Evolutionary conservation across 495 filamentous ascomycete genomes (phyloP).

Genomic region (Filosporella fistucella): DNA sequence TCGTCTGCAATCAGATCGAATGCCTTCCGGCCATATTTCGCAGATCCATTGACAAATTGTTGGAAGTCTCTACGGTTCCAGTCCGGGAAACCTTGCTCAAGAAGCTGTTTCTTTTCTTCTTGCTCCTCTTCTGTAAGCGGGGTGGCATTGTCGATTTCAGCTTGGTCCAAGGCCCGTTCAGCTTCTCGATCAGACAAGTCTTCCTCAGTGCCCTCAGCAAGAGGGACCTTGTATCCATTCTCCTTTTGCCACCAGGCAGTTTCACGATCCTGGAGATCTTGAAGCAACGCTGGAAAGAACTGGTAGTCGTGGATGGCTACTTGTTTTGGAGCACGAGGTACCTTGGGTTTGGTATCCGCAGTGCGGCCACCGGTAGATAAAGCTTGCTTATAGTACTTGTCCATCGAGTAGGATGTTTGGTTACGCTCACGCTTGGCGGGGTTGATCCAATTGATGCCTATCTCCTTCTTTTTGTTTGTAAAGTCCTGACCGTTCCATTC

Average conservation of each 20-base stretch:
- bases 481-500: constrained; percentile 99
- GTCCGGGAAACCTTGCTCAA: constrained; percentile 79
- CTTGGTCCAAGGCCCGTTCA: constrained; percentile 82
- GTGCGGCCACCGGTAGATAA: constrained; percentile 79
- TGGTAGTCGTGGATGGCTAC: constrained; percentile 92
- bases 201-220: constrained; percentile 80
- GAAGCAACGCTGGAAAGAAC: constrained; percentile 81
- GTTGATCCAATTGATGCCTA: constrained; percentile 97
- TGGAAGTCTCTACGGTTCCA: constrained; percentile 99
- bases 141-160: constrained; percentile 86
- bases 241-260: constrained; percentile 95
- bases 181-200: constrained; percentile 79
- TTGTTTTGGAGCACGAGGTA: constrained; percentile 94
- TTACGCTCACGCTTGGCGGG: constrained; percentile 98
- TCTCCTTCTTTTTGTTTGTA: constrained; percentile 85
- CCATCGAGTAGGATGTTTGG: constrained; percentile 95
- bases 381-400: constrained; percentile 96
- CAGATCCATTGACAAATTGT: constrained; percentile 92
- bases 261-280: constrained; percentile 91
- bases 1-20: constrained; percentile 83
- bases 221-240: constrained; percentile 85
- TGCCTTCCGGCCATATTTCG: constrained; percentile 82
- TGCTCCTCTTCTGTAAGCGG: constrained; percentile 88
- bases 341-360: constrained; percentile 87
- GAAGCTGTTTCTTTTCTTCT: constrained; percentile 73